These are phyloP conservation scores for Orbilia blumenaviensis DNA, from an alignment of 2,329 filamentous ascomycete genomes.

Conservation along the genomic window DNA sequence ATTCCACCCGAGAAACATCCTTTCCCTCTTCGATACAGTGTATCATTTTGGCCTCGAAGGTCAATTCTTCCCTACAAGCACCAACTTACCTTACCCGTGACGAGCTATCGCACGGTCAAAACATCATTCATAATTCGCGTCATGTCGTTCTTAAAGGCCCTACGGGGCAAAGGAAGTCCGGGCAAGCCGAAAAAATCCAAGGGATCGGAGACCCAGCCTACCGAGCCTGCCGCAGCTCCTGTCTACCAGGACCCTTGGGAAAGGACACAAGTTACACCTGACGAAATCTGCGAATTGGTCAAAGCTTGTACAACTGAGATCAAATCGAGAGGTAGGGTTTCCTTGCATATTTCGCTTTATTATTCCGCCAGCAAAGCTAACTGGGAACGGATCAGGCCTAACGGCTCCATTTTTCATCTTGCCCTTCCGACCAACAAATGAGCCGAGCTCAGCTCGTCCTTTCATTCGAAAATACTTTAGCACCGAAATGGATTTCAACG, in stretches of 20 bases:
- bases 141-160: slow-evolving; percentile 50
- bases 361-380: slow-evolving; percentile 29
- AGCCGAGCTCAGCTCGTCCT: slow-evolving; percentile 88
- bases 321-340: slow-evolving; percentile 83
- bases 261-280: slow-evolving; percentile 81
- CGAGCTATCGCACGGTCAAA: slow-evolving; percentile 19
- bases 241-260: slow-evolving; percentile 89
- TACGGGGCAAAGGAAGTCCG: slow-evolving; percentile 50
- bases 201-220: slow-evolving; percentile 65
- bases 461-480: slow-evolving; percentile 95
- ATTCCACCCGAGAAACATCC: not conserved
- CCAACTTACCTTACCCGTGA: not conserved
- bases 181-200: slow-evolving; percentile 70
- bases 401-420: slow-evolving; percentile 93
- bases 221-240: slow-evolving; percentile 71
- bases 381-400: slow-evolving; percentile 66
- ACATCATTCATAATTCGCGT: slow-evolving; percentile 14
- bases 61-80: slow-evolving; percentile 12
- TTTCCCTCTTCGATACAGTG: slow-evolving; percentile 10
- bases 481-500: slow-evolving; percentile 66
- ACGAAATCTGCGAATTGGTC: slow-evolving; percentile 89
- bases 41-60: slow-evolving; percentile 43
- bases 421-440: slow-evolving; percentile 90
- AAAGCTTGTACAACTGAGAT: slow-evolving; percentile 87
- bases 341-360: not conserved